Conservation (phyloP, 306 rosid genomes). For the Malus fusca region DNA sequence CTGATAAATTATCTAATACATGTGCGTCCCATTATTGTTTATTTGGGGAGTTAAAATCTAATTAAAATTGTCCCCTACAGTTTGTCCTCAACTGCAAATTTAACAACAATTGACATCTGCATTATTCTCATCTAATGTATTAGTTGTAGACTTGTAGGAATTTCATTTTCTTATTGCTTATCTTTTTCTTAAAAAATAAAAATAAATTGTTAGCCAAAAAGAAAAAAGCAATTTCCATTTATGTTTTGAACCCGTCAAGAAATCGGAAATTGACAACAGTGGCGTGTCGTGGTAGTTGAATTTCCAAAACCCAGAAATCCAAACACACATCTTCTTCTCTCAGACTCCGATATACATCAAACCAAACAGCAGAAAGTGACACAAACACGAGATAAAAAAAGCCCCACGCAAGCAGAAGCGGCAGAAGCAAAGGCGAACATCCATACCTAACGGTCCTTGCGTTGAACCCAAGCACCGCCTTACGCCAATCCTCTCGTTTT, state of each 20-base stretch:
- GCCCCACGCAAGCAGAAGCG: background rate
- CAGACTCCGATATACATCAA: background rate
- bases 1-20: no score
- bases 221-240: background rate
- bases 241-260: background rate
- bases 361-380: background rate
- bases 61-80: no score
- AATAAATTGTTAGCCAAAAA: background rate
- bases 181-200: no score
- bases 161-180: no score
- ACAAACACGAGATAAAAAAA: background rate
- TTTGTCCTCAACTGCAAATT: no score
- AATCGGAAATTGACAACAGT: background rate
- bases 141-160: no score
- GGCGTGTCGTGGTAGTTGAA: background rate
- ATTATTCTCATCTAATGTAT: no score
- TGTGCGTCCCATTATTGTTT: no score
- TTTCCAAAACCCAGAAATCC: conserved; percentile 3
- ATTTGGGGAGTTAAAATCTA: no score
- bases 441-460: conserved; percentile 39
- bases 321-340: background rate
- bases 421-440: background rate
- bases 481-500: background rate
- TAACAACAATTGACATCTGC: no score
- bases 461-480: conserved; percentile 16